These are phyloP conservation scores for Podila clonocystis DNA, from an alignment of 192 early-diverging fungal species.

Conservation along the genomic window DNA sequence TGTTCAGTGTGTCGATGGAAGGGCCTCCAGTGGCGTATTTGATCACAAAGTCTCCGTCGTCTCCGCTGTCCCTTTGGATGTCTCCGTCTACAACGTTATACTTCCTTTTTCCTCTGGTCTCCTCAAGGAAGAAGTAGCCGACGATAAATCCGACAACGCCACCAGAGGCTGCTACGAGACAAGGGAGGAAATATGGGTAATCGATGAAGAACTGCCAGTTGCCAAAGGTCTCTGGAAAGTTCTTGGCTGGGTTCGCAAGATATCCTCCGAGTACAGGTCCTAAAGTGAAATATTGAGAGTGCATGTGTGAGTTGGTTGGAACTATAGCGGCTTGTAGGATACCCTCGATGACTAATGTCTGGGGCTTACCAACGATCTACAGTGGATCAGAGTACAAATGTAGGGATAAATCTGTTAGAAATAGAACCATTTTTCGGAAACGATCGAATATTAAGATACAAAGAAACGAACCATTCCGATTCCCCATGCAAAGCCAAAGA, in stretches of 20 bases:
- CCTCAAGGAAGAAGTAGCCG: constrained; percentile 71
- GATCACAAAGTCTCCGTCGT: not conserved
- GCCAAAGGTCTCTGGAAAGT: constrained; percentile 72
- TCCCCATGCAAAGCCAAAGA: constrained; percentile 80
- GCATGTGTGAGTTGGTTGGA: not conserved
- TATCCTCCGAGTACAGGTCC: constrained; percentile 87
- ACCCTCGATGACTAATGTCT: not conserved
- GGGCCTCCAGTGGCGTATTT: not conserved
- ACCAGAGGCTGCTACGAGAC: constrained; percentile 70
- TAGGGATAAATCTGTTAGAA: not conserved
- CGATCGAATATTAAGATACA: constrained; percentile 11
- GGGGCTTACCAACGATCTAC: constrained; percentile 10
- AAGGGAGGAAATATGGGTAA: constrained; percentile 90
- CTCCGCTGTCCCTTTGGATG: not conserved
- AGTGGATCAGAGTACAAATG: not conserved
- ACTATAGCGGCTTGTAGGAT: not conserved
- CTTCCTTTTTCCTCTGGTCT: constrained; percentile 53
- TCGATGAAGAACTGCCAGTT: constrained; percentile 62
- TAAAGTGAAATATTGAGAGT: not conserved
- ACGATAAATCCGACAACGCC: constrained; percentile 71
- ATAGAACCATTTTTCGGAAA: not conserved
- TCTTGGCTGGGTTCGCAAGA: constrained; percentile 76
- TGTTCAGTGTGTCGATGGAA: not conserved
- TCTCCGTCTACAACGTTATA: not conserved
- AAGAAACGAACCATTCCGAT: constrained; percentile 30